A percentile compares a stretch with the other conserved stretches of the same genome.
phyloP scores from a whole-genome alignment of 345 rosid genomes.

The Eucalyptus pauciflora region DNA sequence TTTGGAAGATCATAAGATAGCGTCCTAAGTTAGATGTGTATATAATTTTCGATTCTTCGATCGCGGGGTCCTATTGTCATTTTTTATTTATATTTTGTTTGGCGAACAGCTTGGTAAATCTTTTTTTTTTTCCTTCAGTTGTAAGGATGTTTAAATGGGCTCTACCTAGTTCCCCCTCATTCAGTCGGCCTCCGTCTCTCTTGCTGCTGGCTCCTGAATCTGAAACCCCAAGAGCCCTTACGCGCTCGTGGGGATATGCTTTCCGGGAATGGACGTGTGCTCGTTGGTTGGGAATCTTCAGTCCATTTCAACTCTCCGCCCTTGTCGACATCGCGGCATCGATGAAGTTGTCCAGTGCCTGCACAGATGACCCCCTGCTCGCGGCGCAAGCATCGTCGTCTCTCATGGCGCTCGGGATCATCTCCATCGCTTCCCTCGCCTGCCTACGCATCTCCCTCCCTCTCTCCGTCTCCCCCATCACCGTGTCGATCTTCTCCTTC shows the following conservation, averaged over 20 bases:
- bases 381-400: background rate
- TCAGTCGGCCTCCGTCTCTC: background rate
- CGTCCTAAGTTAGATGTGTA: background rate
- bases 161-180: background rate
- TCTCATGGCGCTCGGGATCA: slow-evolving; percentile 16
- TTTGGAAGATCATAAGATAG: too few species aligned
- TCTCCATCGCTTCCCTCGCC: slow-evolving; percentile 17
- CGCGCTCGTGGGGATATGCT: background rate
- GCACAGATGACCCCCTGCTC: slow-evolving; percentile 1
- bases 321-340: slow-evolving; percentile 4
- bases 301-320: background rate
- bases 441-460: slow-evolving; percentile 32
- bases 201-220: background rate
- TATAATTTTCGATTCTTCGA: background rate
- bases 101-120: background rate
- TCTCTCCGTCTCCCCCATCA: slow-evolving; percentile 33
- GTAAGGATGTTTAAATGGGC: background rate
- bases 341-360: slow-evolving; percentile 26
- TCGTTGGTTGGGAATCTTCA: background rate
- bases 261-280: background rate
- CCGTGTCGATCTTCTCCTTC: slow-evolving; percentile 27
- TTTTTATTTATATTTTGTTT: background rate
- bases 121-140: background rate
- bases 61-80: background rate
- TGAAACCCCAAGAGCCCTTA: background rate